phyloP scores from a whole-genome alignment of 306 rosid species.

The Mimosa pudica region DNA sequence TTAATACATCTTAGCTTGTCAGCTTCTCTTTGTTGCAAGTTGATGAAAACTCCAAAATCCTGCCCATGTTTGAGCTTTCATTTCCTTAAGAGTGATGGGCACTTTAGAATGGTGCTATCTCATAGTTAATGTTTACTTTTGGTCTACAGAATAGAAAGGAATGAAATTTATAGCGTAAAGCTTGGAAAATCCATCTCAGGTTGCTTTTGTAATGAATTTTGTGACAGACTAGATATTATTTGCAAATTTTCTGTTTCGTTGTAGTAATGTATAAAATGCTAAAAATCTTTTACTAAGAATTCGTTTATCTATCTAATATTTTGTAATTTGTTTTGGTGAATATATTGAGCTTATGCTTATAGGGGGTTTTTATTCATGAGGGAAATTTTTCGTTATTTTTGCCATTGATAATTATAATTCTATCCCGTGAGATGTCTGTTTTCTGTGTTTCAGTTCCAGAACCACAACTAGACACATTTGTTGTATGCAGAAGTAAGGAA shows the following conservation, averaged over 20 bases:
- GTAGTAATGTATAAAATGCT: background rate
- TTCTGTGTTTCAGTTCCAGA: conserved; percentile 63
- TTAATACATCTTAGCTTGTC: background rate
- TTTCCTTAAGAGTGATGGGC: background rate
- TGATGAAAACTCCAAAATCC: background rate
- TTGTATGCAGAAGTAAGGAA: conserved; percentile 84
- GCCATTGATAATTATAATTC: background rate
- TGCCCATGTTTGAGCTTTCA: background rate
- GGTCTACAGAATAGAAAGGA: background rate
- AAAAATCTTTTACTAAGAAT: background rate
- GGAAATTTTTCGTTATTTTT: background rate
- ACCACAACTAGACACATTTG: conserved; percentile 75
- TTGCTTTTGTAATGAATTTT: background rate
- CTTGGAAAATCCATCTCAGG: background rate
- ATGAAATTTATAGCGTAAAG: background rate
- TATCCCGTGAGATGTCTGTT: conserved; percentile 10
- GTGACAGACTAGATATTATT: background rate
- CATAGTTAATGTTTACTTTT: background rate
- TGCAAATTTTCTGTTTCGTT: background rate
- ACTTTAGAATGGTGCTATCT: conserved; percentile 10
- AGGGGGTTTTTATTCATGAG: background rate
- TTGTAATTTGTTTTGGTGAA: background rate
- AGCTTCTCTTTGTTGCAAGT: conserved; percentile 4
- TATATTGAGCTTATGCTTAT: background rate
- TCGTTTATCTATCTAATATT: background rate